Evolutionary conservation across 768 basidiomycete genomes (phyloP), one percentile per base, ranked within the genome.

Genomic region (Hygrocybe punicea): DNA sequence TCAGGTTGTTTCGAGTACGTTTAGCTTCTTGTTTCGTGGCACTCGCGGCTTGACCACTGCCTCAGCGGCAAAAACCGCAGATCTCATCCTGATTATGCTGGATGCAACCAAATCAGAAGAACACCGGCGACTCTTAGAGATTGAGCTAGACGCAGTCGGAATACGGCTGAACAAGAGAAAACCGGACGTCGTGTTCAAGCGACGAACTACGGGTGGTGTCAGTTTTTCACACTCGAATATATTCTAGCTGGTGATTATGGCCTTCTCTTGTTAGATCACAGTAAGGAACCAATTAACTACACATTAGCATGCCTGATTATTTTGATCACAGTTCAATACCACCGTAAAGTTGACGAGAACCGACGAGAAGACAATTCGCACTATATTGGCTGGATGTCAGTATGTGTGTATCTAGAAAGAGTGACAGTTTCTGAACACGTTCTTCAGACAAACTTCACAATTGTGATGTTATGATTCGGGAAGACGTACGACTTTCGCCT

Each of bases 391-490:
- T 57, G 83, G 91, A 37, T 96, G 93, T 87, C 72, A 59, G 53
- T 55, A 83, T 75, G 25, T 39, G 44, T 10, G 40, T 34, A 54
- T 44, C 52, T 13, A 13, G 34, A 39, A 23, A 50, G 35, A 37
- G 35, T 21, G 34, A 46, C 33, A 4, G 40, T 29, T 7, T 23
- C 4, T 42, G 57, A 7, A 33, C 8, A n/a, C 16, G 5, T 58
- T 53, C 7, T 44, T 4, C 60, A 92, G 90, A 93, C 69, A 94
- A 92, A 71, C 72, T 93, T 25, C 92, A 93, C 67, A 91, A 96
- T 65, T 96, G 93, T 67, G 96, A 99, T 72, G 88, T 98, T 8
- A 96, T 98, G 93, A 93, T 99, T 64, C 82, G 97, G 67, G 95
- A 99, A 78, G 96, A 99, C 73, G 94, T 97, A 64, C 63, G 80